Evolutionary conservation across 2,329 filamentous ascomycete species (phyloP).

Genomic region (Xylaria sp.): DNA sequence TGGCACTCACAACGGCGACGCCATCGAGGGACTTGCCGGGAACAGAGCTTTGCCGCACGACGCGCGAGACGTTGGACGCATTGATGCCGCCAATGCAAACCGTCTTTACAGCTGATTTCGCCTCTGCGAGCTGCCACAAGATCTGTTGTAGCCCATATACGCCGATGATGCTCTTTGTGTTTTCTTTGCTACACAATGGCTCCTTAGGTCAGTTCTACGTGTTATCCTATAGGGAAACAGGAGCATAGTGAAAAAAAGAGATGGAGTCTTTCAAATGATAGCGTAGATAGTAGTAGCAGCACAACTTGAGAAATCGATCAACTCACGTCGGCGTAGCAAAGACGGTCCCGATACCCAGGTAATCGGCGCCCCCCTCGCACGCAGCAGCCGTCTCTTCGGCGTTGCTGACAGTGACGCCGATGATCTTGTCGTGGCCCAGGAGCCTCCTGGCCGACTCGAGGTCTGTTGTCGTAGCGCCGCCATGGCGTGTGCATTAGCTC

Average conservation of each 20-base stretch:
- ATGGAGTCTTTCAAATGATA: not conserved
- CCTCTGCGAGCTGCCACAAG: slow-evolving; percentile 67
- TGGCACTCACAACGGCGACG: slow-evolving; percentile 88
- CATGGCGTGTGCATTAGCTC: slow-evolving; percentile 5
- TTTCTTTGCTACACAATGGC: slow-evolving; percentile 72
- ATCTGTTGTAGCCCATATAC: slow-evolving; percentile 76
- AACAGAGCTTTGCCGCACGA: slow-evolving; percentile 74
- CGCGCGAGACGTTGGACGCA: slow-evolving; percentile 75
- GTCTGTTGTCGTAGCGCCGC: slow-evolving; percentile 53
- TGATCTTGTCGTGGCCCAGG: slow-evolving; percentile 81
- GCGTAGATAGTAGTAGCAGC: not conserved
- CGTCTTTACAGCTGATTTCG: slow-evolving; percentile 62
- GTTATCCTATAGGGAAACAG: not conserved
- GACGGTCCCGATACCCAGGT: slow-evolving; percentile 90
- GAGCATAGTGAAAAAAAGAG: not conserved
- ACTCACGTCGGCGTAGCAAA: slow-evolving; percentile 83
- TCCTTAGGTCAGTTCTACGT: not conserved
- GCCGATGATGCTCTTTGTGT: slow-evolving; percentile 85
- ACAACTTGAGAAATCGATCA: not conserved
- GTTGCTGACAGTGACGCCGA: slow-evolving; percentile 87
- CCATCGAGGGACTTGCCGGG: slow-evolving; percentile 76
- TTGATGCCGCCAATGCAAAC: slow-evolving; percentile 95
- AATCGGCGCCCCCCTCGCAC: slow-evolving; percentile 82
- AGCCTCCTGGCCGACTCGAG: slow-evolving; percentile 74
- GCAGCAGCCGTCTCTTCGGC: slow-evolving; percentile 78